These are phyloP conservation scores for Fusarium newnesense DNA, from an alignment of 2,329 filamentous ascomycete genomes.

Conservation along the genomic window DNA sequence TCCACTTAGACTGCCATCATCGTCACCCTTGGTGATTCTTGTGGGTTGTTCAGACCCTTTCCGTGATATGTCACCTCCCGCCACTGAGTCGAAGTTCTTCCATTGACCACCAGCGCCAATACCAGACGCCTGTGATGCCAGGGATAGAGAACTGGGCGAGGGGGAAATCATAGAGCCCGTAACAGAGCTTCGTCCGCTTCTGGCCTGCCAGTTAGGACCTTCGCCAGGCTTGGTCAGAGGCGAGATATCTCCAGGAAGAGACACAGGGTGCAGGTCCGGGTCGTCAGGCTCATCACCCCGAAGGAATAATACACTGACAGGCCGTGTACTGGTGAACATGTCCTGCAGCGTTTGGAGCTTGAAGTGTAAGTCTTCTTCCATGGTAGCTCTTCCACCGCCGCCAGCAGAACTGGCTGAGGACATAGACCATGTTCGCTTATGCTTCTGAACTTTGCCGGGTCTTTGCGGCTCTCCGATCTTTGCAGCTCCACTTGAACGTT, in stretches of 20 bases:
- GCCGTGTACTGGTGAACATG: slow-evolving; percentile 87
- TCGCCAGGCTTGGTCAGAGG: slow-evolving; percentile 68
- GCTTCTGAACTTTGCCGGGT: slow-evolving; percentile 86
- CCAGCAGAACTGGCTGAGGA: slow-evolving; percentile 77
- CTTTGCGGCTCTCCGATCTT: slow-evolving; percentile 64
- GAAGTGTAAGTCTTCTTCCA: slow-evolving; percentile 80
- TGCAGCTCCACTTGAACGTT: slow-evolving; percentile 62
- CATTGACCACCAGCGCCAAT: slow-evolving; percentile 59
- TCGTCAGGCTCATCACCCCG: slow-evolving; percentile 82
- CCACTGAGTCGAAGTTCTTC: slow-evolving; percentile 66
- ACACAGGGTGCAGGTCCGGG: slow-evolving; percentile 80
- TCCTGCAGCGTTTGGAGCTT: slow-evolving; percentile 84
- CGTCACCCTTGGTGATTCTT: slow-evolving; percentile 64
- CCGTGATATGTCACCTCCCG: slow-evolving; percentile 59
- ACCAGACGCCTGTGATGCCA: slow-evolving; percentile 66
- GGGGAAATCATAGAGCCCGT: slow-evolving; percentile 72
- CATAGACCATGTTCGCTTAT: slow-evolving; percentile 96
- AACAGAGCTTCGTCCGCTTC: slow-evolving; percentile 67
- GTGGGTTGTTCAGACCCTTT: slow-evolving; percentile 64
- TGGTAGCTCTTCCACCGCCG: slow-evolving; percentile 58
- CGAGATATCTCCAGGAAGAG: slow-evolving; percentile 73
- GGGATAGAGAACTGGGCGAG: slow-evolving; percentile 72
- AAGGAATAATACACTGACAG: slow-evolving; percentile 81
- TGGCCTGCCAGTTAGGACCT: slow-evolving; percentile 59
- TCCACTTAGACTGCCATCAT: slow-evolving; percentile 74